A percentile compares a stretch with the other conserved stretches of the same genome.
These are phyloP conservation scores for Avena eriantha DNA, from an alignment of 176 grass and related monocot genomes.

Conservation along the genomic window DNA sequence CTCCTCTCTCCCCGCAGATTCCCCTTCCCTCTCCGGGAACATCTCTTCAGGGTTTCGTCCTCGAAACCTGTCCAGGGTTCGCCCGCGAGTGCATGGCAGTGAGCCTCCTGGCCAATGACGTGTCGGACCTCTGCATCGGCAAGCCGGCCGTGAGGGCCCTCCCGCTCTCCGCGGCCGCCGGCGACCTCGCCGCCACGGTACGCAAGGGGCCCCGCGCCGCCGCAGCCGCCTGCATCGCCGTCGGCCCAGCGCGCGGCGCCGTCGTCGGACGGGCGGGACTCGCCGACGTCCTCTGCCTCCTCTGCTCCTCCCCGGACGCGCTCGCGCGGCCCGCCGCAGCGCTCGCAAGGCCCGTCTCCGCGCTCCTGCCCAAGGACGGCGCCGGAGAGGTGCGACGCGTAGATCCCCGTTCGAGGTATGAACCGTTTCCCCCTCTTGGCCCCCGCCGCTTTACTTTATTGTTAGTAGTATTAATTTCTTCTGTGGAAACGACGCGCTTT, in stretches of 20 bases:
- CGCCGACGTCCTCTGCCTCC: slow-evolving; percentile 78
- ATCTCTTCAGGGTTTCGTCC: slow-evolving; percentile 46
- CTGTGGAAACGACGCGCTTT: slow-evolving; percentile 19
- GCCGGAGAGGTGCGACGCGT: slow-evolving; percentile 47
- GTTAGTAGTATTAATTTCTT: not conserved
- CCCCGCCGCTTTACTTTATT: not conserved
- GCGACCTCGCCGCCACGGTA: slow-evolving; percentile 63
- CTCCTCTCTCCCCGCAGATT: not conserved
- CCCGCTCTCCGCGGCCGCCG: slow-evolving; percentile 70
- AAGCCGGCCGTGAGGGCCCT: slow-evolving; percentile 84
- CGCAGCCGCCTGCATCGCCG: slow-evolving; percentile 43
- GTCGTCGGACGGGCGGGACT: slow-evolving; percentile 53
- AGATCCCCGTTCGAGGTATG: slow-evolving; percentile 63
- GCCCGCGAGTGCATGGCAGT: slow-evolving; percentile 85
- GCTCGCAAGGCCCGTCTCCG: slow-evolving; percentile 54
- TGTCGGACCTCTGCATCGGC: slow-evolving; percentile 97
- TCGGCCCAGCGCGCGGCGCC: slow-evolving; percentile 34
- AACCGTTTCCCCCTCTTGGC: no score
- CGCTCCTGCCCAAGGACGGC: slow-evolving; percentile 67
- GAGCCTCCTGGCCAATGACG: slow-evolving; percentile 71
- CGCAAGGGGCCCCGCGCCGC: slow-evolving; percentile 50
- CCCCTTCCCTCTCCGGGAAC: not conserved
- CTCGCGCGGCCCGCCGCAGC: slow-evolving; percentile 48
- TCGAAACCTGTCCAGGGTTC: slow-evolving; percentile 50
- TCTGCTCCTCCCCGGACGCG: slow-evolving; percentile 57